These are phyloP conservation scores for Trichomonascus vanleenenianus DNA, from an alignment of 805 yeast genomes.

Conservation along the genomic window DNA sequence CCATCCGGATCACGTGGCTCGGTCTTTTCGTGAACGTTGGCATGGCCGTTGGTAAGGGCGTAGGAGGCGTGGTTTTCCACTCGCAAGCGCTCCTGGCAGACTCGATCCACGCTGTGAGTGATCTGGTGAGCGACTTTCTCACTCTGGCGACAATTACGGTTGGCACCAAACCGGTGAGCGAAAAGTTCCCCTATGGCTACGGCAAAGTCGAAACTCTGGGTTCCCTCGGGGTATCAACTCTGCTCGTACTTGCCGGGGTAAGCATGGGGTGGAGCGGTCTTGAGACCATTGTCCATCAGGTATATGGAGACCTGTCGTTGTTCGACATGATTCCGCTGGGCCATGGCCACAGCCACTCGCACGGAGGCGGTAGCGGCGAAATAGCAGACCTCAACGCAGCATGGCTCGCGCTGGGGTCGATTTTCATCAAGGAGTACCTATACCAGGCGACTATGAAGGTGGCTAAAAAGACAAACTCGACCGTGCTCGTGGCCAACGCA, in stretches of 20 bases:
- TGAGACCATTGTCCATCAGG: slow-evolving; percentile 26
- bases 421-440: slow-evolving; percentile 80
- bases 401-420: slow-evolving; percentile 89
- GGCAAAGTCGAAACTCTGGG: slow-evolving; percentile 94
- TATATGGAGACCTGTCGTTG: slow-evolving; percentile 14
- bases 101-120: slow-evolving; percentile 88
- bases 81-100: slow-evolving; percentile 94
- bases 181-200: slow-evolving; percentile 72
- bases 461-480: slow-evolving; percentile 71
- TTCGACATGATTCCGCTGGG: slow-evolving; percentile 21
- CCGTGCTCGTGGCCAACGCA: slow-evolving; percentile 91
- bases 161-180: slow-evolving; percentile 51
- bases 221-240: slow-evolving; percentile 76
- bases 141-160: slow-evolving; percentile 84
- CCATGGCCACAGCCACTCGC: slow-evolving; percentile 45
- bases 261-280: slow-evolving; percentile 87
- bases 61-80: slow-evolving; percentile 87
- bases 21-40: slow-evolving; percentile 79
- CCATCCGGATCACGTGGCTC: slow-evolving; percentile 86
- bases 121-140: slow-evolving; percentile 79
- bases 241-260: slow-evolving; percentile 78
- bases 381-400: slow-evolving; percentile 83
- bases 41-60: slow-evolving; percentile 78
- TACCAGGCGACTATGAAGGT: slow-evolving; percentile 75
- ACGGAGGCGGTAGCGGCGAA: slow-evolving; percentile 26